phyloP scores from a whole-genome alignment of 768 basidiomycete species.

The Trametes meyenii region DNA sequence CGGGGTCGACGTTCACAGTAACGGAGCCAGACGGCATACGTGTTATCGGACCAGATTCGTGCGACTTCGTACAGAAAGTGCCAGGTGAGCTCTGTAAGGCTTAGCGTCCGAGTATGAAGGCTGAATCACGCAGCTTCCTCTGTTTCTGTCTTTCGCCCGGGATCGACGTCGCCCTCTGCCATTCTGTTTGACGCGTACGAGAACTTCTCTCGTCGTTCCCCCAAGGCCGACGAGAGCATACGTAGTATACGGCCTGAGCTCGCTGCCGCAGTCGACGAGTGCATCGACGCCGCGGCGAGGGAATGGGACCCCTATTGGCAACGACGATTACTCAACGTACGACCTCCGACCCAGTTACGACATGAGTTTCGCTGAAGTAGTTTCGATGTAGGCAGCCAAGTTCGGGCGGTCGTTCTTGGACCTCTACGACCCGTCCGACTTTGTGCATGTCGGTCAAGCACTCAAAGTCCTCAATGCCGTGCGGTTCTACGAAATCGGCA shows the following conservation, averaged over 20 bases:
- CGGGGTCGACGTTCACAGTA: conserved; percentile 73
- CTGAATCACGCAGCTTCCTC: conserved; percentile 56
- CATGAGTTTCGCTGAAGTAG: neutral
- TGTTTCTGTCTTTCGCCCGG: conserved; percentile 86
- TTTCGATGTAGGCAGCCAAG: conserved; percentile 89
- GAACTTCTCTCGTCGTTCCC: conserved; percentile 78
- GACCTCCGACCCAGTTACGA: conserved; percentile 21
- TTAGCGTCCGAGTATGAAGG: neutral
- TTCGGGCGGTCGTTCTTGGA: conserved; percentile 95
- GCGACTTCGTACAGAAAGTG: conserved; percentile 93
- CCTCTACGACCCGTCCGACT: conserved; percentile 88
- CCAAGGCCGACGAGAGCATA: conserved; percentile 93
- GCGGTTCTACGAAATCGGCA: conserved; percentile 87
- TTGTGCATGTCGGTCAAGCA: conserved; percentile 89
- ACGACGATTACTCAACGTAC: conserved; percentile 78
- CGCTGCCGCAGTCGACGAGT: conserved; percentile 84
- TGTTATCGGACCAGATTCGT: conserved; percentile 75
- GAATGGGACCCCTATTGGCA: conserved; percentile 95
- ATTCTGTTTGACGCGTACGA: conserved; percentile 94
- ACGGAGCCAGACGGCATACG: conserved; percentile 91
- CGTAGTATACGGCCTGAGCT: conserved; percentile 86
- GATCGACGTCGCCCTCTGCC: conserved; percentile 88
- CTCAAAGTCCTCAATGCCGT: conserved; percentile 95
- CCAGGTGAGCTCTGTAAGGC: conserved; percentile 57
- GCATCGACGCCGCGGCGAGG: conserved; percentile 89